Conservation (phyloP, 108 stramenopile species). For the Skeletonema costatum region DNA sequence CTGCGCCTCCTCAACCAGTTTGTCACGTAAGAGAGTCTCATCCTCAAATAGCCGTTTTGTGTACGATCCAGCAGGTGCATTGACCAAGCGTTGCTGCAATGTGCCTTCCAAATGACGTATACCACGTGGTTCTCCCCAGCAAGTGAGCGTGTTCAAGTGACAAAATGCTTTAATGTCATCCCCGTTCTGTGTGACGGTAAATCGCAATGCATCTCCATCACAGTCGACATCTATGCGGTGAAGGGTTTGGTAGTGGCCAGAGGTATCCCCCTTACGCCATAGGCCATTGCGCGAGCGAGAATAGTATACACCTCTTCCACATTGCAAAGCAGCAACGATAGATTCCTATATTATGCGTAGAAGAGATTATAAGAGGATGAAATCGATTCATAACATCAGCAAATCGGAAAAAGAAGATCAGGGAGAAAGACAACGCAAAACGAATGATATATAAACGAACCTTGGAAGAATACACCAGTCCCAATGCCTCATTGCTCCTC, state of each 20-base stretch:
- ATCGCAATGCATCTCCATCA: slow-evolving; percentile 94
- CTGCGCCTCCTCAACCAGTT: slow-evolving; percentile 98
- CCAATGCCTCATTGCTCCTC: slow-evolving; percentile 79
- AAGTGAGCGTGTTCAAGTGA: slow-evolving; percentile 88
- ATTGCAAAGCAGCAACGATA: slow-evolving; percentile 78
- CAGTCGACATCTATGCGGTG: slow-evolving; percentile 91
- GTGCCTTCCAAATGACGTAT: slow-evolving; percentile 87
- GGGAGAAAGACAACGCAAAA: background rate
- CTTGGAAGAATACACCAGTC: slow-evolving; percentile 92
- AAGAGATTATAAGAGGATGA: slow-evolving; percentile 12
- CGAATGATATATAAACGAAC: slow-evolving; percentile 15
- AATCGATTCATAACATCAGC: background rate
- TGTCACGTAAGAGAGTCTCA: slow-evolving; percentile 83
- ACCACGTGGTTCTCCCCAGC: slow-evolving; percentile 90
- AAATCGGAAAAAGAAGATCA: too few relatives aligned
- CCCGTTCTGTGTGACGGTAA: slow-evolving; percentile 91
- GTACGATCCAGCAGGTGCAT: slow-evolving; percentile 93
- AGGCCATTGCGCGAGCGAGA: slow-evolving; percentile 85
- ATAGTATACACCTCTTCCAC: slow-evolving; percentile 94
- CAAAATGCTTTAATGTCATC: slow-evolving; percentile 82
- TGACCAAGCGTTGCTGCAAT: slow-evolving; percentile 67
- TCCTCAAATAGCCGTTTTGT: slow-evolving; percentile 97
- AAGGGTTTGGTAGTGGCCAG: slow-evolving; percentile 92
- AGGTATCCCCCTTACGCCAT: slow-evolving; percentile 95
- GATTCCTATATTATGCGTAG: slow-evolving; percentile 53